phyloP scores from a whole-genome alignment of 2,329 filamentous ascomycete genomes.

The Colletotrichum simmondsii region DNA sequence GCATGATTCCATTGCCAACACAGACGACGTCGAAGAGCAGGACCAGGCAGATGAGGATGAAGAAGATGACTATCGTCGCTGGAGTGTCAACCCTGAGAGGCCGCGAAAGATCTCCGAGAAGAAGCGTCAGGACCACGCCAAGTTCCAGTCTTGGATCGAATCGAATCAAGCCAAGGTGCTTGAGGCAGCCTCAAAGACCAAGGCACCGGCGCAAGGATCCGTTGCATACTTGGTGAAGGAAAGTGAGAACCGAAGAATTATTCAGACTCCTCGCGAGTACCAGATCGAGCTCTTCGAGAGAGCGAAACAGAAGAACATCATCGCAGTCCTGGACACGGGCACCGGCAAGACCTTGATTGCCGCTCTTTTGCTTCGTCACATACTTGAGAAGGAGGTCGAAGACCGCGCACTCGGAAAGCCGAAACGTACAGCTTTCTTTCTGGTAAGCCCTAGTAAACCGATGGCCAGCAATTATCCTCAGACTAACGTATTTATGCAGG shows the following conservation, averaged over 20 bases:
- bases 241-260: conserved; percentile 64
- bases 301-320: conserved; percentile 86
- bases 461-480: background rate
- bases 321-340: conserved; percentile 94
- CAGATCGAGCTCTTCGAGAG: conserved; percentile 91
- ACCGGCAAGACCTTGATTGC: conserved; percentile 98
- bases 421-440: conserved; percentile 82
- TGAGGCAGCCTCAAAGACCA: conserved; percentile 37
- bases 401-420: conserved; percentile 69
- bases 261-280: conserved; percentile 86
- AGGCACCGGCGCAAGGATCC: conserved; percentile 44
- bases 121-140: conserved; percentile 60
- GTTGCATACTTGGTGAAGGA: conserved; percentile 46
- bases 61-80: conserved; percentile 38
- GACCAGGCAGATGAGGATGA: background rate
- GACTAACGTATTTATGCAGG: conserved; percentile 50
- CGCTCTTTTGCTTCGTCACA: conserved; percentile 81
- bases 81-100: conserved; percentile 43
- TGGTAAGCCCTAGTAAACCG: conserved; percentile 60
- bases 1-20: background rate
- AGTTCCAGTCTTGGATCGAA: conserved; percentile 57
- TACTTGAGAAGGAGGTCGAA: conserved; percentile 81
- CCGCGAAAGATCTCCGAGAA: conserved; percentile 55
- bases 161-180: conserved; percentile 50
- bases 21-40: background rate